A percentile compares a stretch with the other conserved stretches of the same genome.
Evolutionary conservation across 1,139 yeast species (phyloP).

Genomic region (Chernovozyma aurita): DNA sequence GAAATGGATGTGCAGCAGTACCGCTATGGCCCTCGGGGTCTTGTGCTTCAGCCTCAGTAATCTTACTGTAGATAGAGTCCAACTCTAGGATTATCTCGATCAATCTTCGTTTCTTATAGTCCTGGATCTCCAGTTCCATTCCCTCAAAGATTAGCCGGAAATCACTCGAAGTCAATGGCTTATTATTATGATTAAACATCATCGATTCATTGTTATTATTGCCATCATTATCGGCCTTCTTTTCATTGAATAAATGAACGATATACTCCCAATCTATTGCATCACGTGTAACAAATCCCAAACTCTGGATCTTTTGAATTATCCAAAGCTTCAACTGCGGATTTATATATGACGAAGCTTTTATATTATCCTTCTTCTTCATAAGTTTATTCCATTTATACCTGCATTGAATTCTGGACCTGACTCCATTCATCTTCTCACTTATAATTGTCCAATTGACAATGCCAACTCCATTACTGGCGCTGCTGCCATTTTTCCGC

Average conservation of each 20-base stretch:
- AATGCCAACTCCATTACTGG: conserved; percentile 12
- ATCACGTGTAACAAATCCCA: conserved; percentile 43
- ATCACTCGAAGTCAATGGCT: conserved; percentile 28
- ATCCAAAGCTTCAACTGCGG: conserved; percentile 55
- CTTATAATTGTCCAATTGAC: conserved; percentile 91
- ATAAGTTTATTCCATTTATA: conserved; percentile 87
- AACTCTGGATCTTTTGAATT: conserved; percentile 43
- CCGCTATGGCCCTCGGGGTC: conserved; percentile 1
- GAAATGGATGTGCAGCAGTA: conserved; percentile 3
- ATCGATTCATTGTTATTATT: background rate
- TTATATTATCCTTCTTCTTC: conserved; percentile 52
- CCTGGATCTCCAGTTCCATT: conserved; percentile 27
- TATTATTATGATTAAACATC: background rate
- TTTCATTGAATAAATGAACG: conserved; percentile 9
- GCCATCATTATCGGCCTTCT: background rate
- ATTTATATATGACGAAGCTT: conserved; percentile 45
- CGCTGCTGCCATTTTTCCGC: conserved; percentile 17
- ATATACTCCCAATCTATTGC: conserved; percentile 57
- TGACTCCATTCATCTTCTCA: conserved; percentile 80
- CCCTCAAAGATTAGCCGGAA: conserved; percentile 34
- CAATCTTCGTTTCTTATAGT: conserved; percentile 22
- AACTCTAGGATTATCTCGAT: conserved; percentile 21
- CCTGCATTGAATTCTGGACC: conserved; percentile 90
- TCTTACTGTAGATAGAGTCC: conserved; percentile 14
- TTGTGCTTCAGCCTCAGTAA: background rate